Evolutionary conservation across 2,329 filamentous ascomycete species (phyloP).

Genomic region (Botryotinia globosa): DNA sequence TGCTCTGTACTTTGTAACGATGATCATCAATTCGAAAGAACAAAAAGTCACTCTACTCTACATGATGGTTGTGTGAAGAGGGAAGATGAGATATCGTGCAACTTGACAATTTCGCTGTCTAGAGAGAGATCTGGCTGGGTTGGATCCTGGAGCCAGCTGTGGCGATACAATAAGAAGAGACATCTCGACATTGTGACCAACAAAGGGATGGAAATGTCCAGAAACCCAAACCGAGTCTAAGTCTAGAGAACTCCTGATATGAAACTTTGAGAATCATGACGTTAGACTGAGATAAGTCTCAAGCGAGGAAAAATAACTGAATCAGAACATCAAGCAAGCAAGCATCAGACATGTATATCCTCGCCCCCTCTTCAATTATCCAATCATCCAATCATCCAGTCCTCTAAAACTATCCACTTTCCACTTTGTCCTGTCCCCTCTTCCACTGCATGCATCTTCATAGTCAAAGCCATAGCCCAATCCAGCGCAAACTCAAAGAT

Average conservation of each 20-base stretch:
- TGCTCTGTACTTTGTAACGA: slow-evolving; percentile 18
- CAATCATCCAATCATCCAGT: neutral
- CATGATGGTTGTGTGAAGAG: neutral
- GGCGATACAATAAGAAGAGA: neutral
- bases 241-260: neutral
- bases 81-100: neutral
- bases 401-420: neutral
- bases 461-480: neutral
- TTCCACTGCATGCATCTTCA: neutral
- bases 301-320: too few relatives aligned
- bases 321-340: neutral
- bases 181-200: neutral
- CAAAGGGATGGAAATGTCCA: neutral
- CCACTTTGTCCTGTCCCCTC: neutral
- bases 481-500: neutral
- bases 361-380: neutral
- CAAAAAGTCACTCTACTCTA: slow-evolving; percentile 3
- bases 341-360: neutral
- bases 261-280: neutral
- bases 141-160: neutral
- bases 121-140: neutral
- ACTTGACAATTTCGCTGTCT: neutral
- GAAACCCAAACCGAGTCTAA: neutral
- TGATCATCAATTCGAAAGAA: slow-evolving; percentile 18
- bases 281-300: neutral